Base-by-base conservation (phyloP, 23 red algal species). In the Cyanidioschyzon merolae region DNA sequence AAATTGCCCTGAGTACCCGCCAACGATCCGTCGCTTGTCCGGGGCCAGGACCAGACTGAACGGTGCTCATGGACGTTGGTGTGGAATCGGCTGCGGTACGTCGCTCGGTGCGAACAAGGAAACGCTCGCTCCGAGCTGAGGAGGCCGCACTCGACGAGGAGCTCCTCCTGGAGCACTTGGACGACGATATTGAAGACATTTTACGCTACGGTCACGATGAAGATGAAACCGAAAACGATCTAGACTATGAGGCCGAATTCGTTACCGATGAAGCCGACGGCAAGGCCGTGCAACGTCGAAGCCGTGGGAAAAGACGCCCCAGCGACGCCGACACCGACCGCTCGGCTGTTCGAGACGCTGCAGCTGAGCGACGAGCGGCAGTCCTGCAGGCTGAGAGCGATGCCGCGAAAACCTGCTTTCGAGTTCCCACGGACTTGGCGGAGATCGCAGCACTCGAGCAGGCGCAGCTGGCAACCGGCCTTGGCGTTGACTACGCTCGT, bases 371-470 rank as follows among this genome's bases (percentile, higher is more conserved):
- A 27, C n/a, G 7, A 27, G 21, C 32, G 29, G n/a, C n/a, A 15
- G 29, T 27, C n/a, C 45, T 54, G 45, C 45, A 21, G 7, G 45
- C 45, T 7, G 45, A 54, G 21, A 54, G 12, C 7, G 45, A 54
- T 21, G 45, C 45, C 21, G 45, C 45, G 7, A 54, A 54, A 21
- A 21, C 45, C 21, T 54, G 45, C 21, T 54, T 54, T 54, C 63
- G 63, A 27, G 63, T 71, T 3, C 63, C 63, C 12, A 71, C n/a
- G 30, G 63, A 71, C 63, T 71, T 71, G 21, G 63, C 63, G 29
- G 63, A 71, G n/a, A 71, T 71, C 63, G 63, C 63, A 3, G 63
- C 21, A 7, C 63, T 32, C 12, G 63, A 71, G 29, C 63, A 35
- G 63, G n/a, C 32, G 12, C 63, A 71, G 29, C 63, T 71, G 12